Evolutionary conservation across 176 grass and related monocot species (phyloP).

Genomic region (Olyra latifolia): DNA sequence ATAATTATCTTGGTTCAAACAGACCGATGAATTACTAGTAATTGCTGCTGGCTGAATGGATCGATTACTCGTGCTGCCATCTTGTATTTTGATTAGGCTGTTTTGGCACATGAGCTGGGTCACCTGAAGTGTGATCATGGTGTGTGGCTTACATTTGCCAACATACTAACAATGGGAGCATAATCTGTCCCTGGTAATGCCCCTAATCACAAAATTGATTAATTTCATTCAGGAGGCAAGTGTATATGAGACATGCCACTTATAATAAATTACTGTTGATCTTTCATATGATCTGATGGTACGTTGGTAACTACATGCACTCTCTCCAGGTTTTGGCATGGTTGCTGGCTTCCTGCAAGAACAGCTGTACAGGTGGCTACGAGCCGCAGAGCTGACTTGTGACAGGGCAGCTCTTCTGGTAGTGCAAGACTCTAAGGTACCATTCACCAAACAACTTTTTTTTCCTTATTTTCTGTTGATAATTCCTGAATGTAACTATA

Average conservation of each 20-base stretch:
- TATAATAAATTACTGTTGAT: neutral
- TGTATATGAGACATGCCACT: neutral
- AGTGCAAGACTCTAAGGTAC: conserved; percentile 86
- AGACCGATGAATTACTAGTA: no score
- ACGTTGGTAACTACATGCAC: neutral
- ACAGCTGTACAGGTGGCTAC: conserved; percentile 83
- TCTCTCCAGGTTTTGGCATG: conserved; percentile 70
- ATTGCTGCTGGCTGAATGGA: neutral
- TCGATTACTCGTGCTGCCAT: conserved; percentile 14
- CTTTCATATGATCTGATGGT: neutral
- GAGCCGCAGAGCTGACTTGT: conserved; percentile 90
- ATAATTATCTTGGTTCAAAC: no score
- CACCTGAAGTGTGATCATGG: conserved; percentile 97
- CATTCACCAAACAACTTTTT: neutral
- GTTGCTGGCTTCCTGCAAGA: conserved; percentile 82
- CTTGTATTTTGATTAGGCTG: conserved; percentile 73
- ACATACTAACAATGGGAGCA: conserved; percentile 87
- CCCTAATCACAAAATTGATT: no score
- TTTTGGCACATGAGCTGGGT: conserved; percentile 97
- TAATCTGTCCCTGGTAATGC: no score
- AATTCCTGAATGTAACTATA: neutral
- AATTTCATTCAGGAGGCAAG: neutral
- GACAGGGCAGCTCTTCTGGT: conserved; percentile 95
- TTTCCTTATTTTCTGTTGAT: neutral
- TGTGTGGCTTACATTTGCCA: conserved; percentile 94